These are phyloP conservation scores for Hygrocybe punicea DNA, from an alignment of 768 basidiomycete species.

Conservation along the genomic window DNA sequence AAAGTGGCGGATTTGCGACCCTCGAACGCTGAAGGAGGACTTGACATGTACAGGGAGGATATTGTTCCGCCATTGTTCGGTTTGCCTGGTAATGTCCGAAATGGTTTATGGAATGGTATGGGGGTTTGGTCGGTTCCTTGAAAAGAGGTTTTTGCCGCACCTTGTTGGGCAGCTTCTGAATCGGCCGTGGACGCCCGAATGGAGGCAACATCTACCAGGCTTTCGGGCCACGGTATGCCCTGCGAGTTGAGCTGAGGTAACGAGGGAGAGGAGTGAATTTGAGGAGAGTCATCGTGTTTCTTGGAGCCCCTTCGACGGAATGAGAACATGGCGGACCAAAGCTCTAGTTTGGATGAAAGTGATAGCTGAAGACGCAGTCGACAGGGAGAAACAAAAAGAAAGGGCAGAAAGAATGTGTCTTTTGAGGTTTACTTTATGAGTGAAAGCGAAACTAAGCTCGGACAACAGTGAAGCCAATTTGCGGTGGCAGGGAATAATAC, in stretches of 20 bases:
- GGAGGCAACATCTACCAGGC: constrained; percentile 69
- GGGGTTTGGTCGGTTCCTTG: constrained; percentile 48
- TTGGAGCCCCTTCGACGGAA: constrained; percentile 66
- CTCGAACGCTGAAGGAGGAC: constrained; percentile 61
- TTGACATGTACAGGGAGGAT: constrained; percentile 66
- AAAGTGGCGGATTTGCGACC: constrained; percentile 43
- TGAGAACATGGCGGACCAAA: constrained; percentile 54
- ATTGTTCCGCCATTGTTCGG: constrained; percentile 50
- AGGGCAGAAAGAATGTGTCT: neutral
- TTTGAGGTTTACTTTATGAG: neutral
- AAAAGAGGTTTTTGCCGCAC: constrained; percentile 70
- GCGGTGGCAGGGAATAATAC: too few relatives aligned
- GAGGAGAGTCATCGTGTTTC: constrained; percentile 44
- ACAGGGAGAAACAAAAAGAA: neutral
- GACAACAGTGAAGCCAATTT: neutral
- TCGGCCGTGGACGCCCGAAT: constrained; percentile 49
- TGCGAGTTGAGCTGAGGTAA: constrained; percentile 72
- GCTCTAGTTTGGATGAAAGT: constrained; percentile 7
- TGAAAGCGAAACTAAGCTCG: neutral
- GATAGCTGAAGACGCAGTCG: constrained; percentile 5
- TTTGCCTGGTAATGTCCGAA: constrained; percentile 53
- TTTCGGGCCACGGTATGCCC: constrained; percentile 82
- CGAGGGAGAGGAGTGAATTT: constrained; percentile 72
- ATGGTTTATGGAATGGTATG: constrained; percentile 83
- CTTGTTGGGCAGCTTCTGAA: constrained; percentile 45